A percentile compares a stretch with the other conserved stretches of the same genome.
Conservation (phyloP, 768 basidiomycete species). For the Boletus tomentosulus region DNA sequence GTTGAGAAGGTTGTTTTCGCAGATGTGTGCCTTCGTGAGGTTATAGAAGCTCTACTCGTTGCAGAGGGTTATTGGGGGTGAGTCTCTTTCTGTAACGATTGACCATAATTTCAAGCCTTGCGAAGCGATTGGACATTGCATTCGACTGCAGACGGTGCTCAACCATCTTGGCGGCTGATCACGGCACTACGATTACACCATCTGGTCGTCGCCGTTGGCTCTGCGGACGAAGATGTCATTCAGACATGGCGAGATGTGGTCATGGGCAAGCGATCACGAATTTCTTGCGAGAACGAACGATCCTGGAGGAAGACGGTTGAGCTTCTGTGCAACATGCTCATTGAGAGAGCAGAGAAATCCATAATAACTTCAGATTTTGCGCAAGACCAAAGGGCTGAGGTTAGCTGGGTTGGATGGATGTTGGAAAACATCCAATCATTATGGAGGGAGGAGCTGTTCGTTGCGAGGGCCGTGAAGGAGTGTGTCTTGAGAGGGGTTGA, state of each 20-base stretch:
- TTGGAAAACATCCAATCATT: conserved; percentile 41
- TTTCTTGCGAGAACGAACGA: conserved; percentile 48
- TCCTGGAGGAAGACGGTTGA: conserved; percentile 42
- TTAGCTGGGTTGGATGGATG: conserved; percentile 33
- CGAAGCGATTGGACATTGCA: conserved; percentile 80
- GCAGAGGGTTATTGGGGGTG: conserved; percentile 85
- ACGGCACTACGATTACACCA: conserved; percentile 66
- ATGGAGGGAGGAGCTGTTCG: conserved; percentile 59
- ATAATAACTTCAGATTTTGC: conserved; percentile 2
- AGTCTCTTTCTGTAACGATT: conserved; percentile 13
- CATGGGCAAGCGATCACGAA: conserved; percentile 38
- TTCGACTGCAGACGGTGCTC: conserved; percentile 50
- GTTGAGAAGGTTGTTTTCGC: conserved; percentile 48
- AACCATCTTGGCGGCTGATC: conserved; percentile 80
- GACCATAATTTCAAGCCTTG: neutral
- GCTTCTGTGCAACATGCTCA: conserved; percentile 37
- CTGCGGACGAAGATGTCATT: conserved; percentile 30
- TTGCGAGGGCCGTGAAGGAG: conserved; percentile 44
- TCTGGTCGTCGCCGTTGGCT: conserved; percentile 33
- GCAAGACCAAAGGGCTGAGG: neutral
- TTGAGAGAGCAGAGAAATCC: conserved; percentile 29
- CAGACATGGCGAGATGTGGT: conserved; percentile 53
- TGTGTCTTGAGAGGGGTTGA: conserved; percentile 45
- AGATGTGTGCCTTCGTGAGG: conserved; percentile 36
- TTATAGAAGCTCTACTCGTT: conserved; percentile 52